Percentiles rank a stretch among this genome's conserved stretches.
phyloP scores from a whole-genome alignment of 768 basidiomycete genomes.

The Mycena latifolia region DNA sequence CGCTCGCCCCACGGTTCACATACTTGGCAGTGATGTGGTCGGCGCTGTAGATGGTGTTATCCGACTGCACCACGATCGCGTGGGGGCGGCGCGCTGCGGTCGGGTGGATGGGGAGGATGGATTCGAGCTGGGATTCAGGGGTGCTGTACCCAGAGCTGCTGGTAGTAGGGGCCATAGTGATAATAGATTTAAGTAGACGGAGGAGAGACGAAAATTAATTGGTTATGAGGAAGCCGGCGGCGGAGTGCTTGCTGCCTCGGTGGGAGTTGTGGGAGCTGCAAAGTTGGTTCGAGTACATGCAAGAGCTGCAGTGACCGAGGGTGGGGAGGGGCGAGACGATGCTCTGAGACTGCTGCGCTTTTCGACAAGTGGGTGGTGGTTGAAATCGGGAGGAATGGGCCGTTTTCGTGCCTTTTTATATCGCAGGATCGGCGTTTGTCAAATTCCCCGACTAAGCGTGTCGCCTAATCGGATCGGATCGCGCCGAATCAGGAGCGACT shows the following conservation, averaged over 20 bases:
- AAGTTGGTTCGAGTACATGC: conserved; percentile 97
- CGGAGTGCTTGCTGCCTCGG: conserved; percentile 89
- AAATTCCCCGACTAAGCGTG: too few relatives aligned
- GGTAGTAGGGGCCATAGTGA: conserved; percentile 64
- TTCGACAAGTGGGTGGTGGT: too few relatives aligned
- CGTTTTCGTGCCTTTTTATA: neutral
- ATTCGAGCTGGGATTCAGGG: conserved; percentile 79
- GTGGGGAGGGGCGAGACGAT: neutral
- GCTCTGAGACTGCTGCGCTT: too few relatives aligned
- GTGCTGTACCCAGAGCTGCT: conserved; percentile 80
- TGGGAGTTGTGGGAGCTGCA: conserved; percentile 90
- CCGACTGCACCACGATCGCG: conserved; percentile 84
- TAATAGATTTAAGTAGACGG: conserved; percentile 43
- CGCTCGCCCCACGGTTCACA: conserved; percentile 82
- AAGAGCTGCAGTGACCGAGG: conserved; percentile 60
- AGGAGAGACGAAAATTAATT: conserved; percentile 49
- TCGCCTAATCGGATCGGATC: too few relatives aligned
- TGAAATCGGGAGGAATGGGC: neutral
- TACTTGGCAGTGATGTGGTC: conserved; percentile 88
- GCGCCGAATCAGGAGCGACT: conserved; percentile 17
- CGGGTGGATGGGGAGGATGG: conserved; percentile 81
- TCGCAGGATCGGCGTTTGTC: too few relatives aligned
- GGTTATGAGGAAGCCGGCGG: conserved; percentile 72
- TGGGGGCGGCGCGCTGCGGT: conserved; percentile 85
- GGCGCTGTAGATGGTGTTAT: conserved; percentile 84